A percentile compares a stretch with the other conserved stretches of the same genome.
These are phyloP conservation scores for Petunia axillaris DNA, from an alignment of 257 asterid species.

Conservation along the genomic window DNA sequence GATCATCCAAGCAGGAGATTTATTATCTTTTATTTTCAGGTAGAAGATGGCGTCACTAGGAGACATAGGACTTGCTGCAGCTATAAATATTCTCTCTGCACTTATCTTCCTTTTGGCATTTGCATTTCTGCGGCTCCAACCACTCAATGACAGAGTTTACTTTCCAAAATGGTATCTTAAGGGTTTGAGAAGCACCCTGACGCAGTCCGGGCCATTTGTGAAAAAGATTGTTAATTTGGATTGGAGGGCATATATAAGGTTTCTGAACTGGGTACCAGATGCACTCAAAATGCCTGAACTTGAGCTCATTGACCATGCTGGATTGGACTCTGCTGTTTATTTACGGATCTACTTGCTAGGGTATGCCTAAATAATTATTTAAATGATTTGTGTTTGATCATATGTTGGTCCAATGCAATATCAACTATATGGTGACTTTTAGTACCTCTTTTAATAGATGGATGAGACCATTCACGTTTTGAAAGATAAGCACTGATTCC, in stretches of 20 bases:
- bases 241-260: conserved; percentile 81
- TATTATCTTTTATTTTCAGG: conserved; percentile 20
- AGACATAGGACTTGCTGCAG: conserved; percentile 93
- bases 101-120: conserved; percentile 71
- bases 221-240: conserved; percentile 77
- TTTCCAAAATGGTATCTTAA: conserved; percentile 96
- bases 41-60: conserved; percentile 76
- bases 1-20: not conserved
- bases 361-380: conserved; percentile 37
- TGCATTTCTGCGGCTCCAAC: conserved; percentile 87
- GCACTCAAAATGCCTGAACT: conserved; percentile 94
- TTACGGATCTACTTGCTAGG: conserved; percentile 93
- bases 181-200: conserved; percentile 82
- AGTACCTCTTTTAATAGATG: not conserved
- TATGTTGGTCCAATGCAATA: not conserved
- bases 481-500: not conserved
- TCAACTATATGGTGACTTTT: not conserved
- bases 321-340: conserved; percentile 88
- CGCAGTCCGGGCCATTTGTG: conserved; percentile 58
- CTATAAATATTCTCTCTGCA: conserved; percentile 70
- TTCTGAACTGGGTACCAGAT: conserved; percentile 93
- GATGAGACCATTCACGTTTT: not conserved
- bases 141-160: conserved; percentile 87
- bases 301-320: conserved; percentile 95
- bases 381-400: not conserved